A percentile compares a stretch with the other conserved stretches of the same genome.
Conservation (phyloP, 1,284 basidiomycete genomes). For the Sporisorium iseilematis-ciliati region DNA sequence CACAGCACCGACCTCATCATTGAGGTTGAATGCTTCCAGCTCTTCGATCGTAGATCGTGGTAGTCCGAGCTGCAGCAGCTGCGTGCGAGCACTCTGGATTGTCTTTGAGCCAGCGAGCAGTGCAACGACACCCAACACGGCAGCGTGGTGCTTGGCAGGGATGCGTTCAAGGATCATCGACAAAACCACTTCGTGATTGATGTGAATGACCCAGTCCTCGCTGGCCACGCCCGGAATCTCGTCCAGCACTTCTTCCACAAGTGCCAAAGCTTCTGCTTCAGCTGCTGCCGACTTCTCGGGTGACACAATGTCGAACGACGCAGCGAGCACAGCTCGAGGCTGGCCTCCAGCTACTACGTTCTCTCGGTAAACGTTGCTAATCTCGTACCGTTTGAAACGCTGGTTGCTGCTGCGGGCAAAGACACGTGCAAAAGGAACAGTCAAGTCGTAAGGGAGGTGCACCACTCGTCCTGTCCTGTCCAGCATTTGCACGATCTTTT, state of each 20-base stretch:
- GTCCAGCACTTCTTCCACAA: constrained; percentile 66
- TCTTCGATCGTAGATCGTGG: constrained; percentile 65
- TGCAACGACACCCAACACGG: constrained; percentile 51
- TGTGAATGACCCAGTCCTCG: constrained; percentile 64
- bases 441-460: constrained; percentile 67
- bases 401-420: constrained; percentile 80
- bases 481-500: constrained; percentile 84
- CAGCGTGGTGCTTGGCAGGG: constrained; percentile 57
- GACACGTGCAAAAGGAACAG: constrained; percentile 85
- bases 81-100: constrained; percentile 49
- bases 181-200: constrained; percentile 64
- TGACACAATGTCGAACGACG: constrained; percentile 69
- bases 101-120: constrained; percentile 45
- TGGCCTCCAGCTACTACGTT: constrained; percentile 70
- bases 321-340: constrained; percentile 67
- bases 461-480: constrained; percentile 74
- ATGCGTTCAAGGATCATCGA: constrained; percentile 63
- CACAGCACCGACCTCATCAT: constrained; percentile 56
- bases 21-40: constrained; percentile 60
- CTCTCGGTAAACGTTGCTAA: constrained; percentile 71
- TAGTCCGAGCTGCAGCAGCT: constrained; percentile 58
- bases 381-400: constrained; percentile 90
- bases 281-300: constrained; percentile 66
- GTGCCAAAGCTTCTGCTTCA: constrained; percentile 66
- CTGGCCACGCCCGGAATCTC: constrained; percentile 62